These are phyloP conservation scores for Amoeboaphelidium occidentale DNA, from an alignment of 371 early-diverging fungal genomes.

Conservation along the genomic window DNA sequence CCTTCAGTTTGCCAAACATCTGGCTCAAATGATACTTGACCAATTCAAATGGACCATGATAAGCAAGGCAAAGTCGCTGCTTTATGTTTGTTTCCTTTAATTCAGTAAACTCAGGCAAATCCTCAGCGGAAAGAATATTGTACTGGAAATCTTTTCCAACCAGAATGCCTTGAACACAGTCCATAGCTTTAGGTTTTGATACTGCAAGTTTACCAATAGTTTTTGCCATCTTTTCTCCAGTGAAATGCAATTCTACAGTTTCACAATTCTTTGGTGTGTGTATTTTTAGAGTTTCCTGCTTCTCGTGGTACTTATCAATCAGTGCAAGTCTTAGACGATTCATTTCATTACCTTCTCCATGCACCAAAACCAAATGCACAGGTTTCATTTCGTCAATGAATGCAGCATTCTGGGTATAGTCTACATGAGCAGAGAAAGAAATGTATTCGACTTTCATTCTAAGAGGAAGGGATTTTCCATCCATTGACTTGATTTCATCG, in stretches of 20 bases:
- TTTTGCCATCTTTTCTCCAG: conserved; percentile 84
- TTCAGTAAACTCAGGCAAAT: conserved; percentile 52
- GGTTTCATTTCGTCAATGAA: conserved; percentile 95
- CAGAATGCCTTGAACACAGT: conserved; percentile 50
- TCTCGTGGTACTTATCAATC: conserved; percentile 52
- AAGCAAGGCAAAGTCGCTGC: conserved; percentile 53
- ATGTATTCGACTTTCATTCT: conserved; percentile 89
- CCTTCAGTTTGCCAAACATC: conserved; percentile 54
- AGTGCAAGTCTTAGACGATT: conserved; percentile 78
- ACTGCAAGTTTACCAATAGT: conserved; percentile 61
- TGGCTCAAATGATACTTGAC: conserved; percentile 65
- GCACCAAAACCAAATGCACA: conserved; percentile 90
- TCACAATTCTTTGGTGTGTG: conserved; percentile 90
- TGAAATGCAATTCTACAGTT: conserved; percentile 69
- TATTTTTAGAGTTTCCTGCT: conserved; percentile 53
- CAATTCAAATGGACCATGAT: conserved; percentile 45
- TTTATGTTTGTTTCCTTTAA: conserved; percentile 42
- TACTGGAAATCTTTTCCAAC: conserved; percentile 72
- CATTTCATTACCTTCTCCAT: conserved; percentile 98
- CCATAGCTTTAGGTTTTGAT: conserved; percentile 30
- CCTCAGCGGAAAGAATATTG: conserved; percentile 47
- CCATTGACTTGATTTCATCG: conserved; percentile 52
- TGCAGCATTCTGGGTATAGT: conserved; percentile 91
- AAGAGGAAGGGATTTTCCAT: conserved; percentile 73
- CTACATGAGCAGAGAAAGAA: conserved; percentile 98